phyloP scores from a whole-genome alignment of 352 stramenopile genomes.

The Pythium pyrilobum region DNA sequence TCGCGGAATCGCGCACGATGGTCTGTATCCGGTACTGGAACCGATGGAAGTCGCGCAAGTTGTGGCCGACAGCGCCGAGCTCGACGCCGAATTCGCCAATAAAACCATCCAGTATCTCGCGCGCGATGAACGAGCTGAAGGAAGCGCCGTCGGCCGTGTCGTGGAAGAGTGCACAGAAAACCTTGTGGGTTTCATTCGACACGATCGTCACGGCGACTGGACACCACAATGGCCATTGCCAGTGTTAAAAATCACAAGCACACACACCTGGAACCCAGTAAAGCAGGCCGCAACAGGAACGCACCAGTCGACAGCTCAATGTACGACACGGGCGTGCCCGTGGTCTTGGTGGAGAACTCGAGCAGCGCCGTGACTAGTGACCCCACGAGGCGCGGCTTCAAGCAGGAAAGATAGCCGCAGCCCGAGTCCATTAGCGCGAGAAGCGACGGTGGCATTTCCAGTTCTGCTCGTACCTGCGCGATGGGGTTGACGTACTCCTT shows the following conservation, averaged over 20 bases:
- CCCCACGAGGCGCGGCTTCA: conserved; percentile 80
- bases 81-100: conserved; percentile 72
- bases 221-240: too few relatives aligned
- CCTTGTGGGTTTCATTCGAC: conserved; percentile 82
- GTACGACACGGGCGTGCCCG: conserved; percentile 85
- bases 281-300: conserved; percentile 33
- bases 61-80: conserved; percentile 80
- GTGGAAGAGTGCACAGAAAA: conserved; percentile 91
- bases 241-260: too few relatives aligned
- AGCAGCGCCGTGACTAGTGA: conserved; percentile 90
- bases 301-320: conserved; percentile 83
- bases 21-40: conserved; percentile 85
- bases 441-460: background rate
- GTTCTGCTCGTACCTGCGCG: conserved; percentile 45
- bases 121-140: conserved; percentile 86
- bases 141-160: conserved; percentile 69
- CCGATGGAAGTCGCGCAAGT: conserved; percentile 88
- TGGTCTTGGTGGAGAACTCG: conserved; percentile 89
- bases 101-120: conserved; percentile 83
- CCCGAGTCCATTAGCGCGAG: background rate
- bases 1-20: conserved; percentile 79
- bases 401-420: background rate
- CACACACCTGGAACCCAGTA: background rate
- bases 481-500: conserved; percentile 89
- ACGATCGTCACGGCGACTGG: conserved; percentile 87